Percentiles rank a stretch among this genome's conserved stretches.
These are phyloP conservation scores for Cercospora sp. DNA, from an alignment of 2,329 filamentous ascomycete species.

Conservation along the genomic window DNA sequence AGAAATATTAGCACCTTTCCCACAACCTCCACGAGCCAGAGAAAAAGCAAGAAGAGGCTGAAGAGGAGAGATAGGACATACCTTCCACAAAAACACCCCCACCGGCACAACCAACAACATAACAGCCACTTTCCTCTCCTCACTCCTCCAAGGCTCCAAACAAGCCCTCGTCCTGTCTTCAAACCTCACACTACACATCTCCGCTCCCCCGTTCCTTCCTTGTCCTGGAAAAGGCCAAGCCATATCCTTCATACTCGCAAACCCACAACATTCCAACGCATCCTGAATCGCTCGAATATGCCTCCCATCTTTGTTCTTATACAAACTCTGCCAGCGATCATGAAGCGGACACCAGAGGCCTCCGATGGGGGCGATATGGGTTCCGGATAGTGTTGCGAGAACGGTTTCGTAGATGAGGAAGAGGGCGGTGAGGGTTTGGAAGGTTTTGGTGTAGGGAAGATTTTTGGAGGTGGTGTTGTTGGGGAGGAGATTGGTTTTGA, in stretches of 20 bases:
- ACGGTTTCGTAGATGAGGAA: constrained; percentile 45
- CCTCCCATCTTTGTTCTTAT: constrained; percentile 50
- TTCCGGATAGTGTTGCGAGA: constrained; percentile 49
- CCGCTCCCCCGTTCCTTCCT: neutral
- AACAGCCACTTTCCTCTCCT: constrained; percentile 56
- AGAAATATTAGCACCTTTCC: neutral
- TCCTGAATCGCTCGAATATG: constrained; percentile 65
- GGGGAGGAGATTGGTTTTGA: constrained; percentile 25
- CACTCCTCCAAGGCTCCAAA: constrained; percentile 56
- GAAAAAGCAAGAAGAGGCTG: neutral
- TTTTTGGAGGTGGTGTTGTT: neutral
- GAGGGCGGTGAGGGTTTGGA: constrained; percentile 40
- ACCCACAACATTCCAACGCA: constrained; percentile 65
- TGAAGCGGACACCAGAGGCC: constrained; percentile 57
- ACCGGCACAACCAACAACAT: constrained; percentile 58
- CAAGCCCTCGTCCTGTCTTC: constrained; percentile 52
- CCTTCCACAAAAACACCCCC: constrained; percentile 58
- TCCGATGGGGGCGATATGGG: constrained; percentile 43
- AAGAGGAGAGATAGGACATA: constrained; percentile 30
- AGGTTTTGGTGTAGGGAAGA: constrained; percentile 34
- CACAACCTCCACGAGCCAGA: neutral
- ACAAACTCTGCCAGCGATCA: constrained; percentile 58
- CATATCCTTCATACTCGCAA: constrained; percentile 58
- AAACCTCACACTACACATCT: constrained; percentile 52
- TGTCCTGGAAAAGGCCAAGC: constrained; percentile 60